Evolutionary conservation across 2,329 filamentous ascomycete species (phyloP), one percentile per base, ranked within the genome.

Genomic region (Hymenoscyphus salicellus): DNA sequence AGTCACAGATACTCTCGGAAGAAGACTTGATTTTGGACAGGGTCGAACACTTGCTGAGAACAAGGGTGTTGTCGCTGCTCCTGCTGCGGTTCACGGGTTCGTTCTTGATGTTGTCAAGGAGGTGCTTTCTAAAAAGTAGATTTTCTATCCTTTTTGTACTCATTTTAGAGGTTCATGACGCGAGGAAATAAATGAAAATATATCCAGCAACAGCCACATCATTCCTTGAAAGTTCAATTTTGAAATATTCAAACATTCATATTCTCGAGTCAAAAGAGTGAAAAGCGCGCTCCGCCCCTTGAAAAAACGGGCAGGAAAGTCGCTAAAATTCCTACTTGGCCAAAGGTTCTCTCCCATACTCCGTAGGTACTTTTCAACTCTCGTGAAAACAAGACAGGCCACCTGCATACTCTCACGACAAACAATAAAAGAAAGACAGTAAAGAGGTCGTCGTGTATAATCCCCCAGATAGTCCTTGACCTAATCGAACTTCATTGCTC

Each of bases 31-130:
- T 78, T 99, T 99, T 78, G 86, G 87, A 73, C 85, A 88, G 63
- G 95, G 95, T 59, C 84, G 95, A 76, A 98, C 93, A 46, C 82
- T 99, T 72, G 88, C 86, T 72, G 86, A 88, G 73, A 99, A 99
- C 80, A 97, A 93, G 83, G 95, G 96, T 49, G 92, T 99, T 32
- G 87, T 99, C 69, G 95, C 94, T 38, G 92, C 93, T 36, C 92
- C 93, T 1, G 87, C 84, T 70, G 86, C 84, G 38, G 85, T 95
- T 30, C 93, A 98, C 75, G 82, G 77, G 30, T 80, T 89, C 72
- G 92, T 98, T 5, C 84, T 98, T 60, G 82, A 86, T 70, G 94
- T 85, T 3, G 95, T 99, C 0, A 91, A 92, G 79, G 86, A 89
- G 71, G 93, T 97, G 26, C 81, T 97, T 69, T 78, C 76, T 46